phyloP scores from a whole-genome alignment of 2,329 filamentous ascomycete species.

The Epichloe sylvatica region DNA sequence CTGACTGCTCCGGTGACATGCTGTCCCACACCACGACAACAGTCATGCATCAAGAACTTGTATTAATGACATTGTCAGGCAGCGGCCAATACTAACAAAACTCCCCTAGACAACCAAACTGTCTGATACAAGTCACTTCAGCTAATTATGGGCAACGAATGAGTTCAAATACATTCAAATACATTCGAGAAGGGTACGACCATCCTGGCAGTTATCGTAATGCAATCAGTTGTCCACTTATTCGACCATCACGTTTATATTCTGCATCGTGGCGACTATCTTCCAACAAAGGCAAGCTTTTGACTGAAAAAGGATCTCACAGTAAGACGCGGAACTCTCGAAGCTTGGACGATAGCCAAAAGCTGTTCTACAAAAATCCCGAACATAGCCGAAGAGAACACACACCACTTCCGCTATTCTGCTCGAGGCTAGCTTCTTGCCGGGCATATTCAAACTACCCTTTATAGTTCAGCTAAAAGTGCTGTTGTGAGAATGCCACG shows the following conservation, averaged over 20 bases:
- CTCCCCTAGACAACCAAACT: too few species aligned
- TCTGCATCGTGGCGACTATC: background rate
- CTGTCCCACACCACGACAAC: too few species aligned
- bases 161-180: background rate
- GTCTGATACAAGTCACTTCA: background rate
- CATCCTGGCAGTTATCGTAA: background rate
- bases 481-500: conserved; percentile 4
- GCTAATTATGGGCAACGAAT: background rate
- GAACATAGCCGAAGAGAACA: conserved; percentile 28
- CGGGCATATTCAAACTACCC: conserved; percentile 32
- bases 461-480: conserved; percentile 21
- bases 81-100: too few species aligned
- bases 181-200: background rate
- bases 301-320: background rate
- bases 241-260: background rate
- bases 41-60: too few species aligned
- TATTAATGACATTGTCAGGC: too few species aligned
- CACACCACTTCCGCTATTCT: conserved; percentile 35
- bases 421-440: conserved; percentile 32
- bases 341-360: background rate
- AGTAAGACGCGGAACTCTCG: background rate
- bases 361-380: background rate
- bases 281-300: background rate
- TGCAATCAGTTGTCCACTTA: background rate
- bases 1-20: too few species aligned